phyloP scores from a whole-genome alignment of 1,284 basidiomycete species.

The Athelia psychrophila region DNA sequence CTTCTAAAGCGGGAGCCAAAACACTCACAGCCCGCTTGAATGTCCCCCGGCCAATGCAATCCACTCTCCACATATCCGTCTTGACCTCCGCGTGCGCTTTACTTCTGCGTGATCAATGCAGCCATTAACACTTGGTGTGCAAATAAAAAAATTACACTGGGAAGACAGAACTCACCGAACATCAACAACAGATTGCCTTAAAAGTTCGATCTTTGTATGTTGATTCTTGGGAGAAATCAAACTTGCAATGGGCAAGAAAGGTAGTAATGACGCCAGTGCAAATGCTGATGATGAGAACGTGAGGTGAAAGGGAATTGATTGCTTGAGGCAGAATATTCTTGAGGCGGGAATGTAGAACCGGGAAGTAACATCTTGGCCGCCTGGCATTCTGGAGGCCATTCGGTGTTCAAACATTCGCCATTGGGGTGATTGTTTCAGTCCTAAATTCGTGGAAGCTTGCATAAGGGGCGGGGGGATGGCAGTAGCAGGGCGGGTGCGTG shows the following conservation, averaged over 20 bases:
- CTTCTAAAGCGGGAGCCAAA: neutral
- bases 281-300: constrained; percentile 50
- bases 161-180: constrained; percentile 46
- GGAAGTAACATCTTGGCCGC: constrained; percentile 40
- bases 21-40: constrained; percentile 55
- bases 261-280: constrained; percentile 58
- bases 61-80: constrained; percentile 68
- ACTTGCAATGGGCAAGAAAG: constrained; percentile 46
- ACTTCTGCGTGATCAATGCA: constrained; percentile 27
- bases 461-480: constrained; percentile 48
- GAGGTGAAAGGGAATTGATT: constrained; percentile 66
- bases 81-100: constrained; percentile 42
- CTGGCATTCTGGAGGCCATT: constrained; percentile 36
- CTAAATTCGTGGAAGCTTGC: constrained; percentile 21
- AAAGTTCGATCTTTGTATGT: constrained; percentile 54
- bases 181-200: constrained; percentile 66
- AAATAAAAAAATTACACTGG: too few species aligned
- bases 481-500: constrained; percentile 56
- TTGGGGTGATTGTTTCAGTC: constrained; percentile 39
- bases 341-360: constrained; percentile 54
- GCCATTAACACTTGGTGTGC: too few species aligned
- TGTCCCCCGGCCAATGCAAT: constrained; percentile 58
- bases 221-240: constrained; percentile 27
- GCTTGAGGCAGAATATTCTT: constrained; percentile 52
- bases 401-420: constrained; percentile 51